Evolutionary conservation across 768 basidiomycete genomes (phyloP).

Genomic region (Xerocomellus dryophilus): DNA sequence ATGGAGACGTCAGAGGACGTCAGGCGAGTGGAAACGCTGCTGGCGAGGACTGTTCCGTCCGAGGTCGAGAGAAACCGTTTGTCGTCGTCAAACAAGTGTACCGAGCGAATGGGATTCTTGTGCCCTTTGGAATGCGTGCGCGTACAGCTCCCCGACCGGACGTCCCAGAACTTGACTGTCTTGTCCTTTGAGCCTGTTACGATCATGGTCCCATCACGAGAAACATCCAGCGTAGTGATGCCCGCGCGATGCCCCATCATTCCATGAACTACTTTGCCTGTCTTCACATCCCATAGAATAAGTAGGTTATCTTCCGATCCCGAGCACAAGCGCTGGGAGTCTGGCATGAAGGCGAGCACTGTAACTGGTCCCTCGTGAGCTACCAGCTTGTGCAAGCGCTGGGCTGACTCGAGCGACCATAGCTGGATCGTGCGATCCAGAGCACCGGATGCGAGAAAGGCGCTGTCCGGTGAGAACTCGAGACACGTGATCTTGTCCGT

Average conservation of each 20-base stretch:
- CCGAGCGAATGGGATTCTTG: background rate
- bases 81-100: constrained; percentile 9
- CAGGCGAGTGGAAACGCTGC: background rate
- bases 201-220: constrained; percentile 14
- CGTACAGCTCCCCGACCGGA: constrained; percentile 5
- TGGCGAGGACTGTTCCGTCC: background rate
- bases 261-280: background rate
- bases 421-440: constrained; percentile 11
- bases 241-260: constrained; percentile 18
- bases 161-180: constrained; percentile 20
- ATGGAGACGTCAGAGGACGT: constrained; percentile 1
- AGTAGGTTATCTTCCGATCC: constrained; percentile 19
- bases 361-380: constrained; percentile 13
- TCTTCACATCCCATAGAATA: constrained; percentile 14
- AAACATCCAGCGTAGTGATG: constrained; percentile 15
- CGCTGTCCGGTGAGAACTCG: constrained; percentile 8
- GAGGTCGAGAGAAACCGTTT: constrained; percentile 3
- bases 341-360: constrained; percentile 10
- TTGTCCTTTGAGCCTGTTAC: constrained; percentile 19
- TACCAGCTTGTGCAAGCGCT: background rate
- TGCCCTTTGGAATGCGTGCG: constrained; percentile 9
- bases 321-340: constrained; percentile 16
- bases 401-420: constrained; percentile 14
- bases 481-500: constrained; percentile 7
- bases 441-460: constrained; percentile 10